A percentile compares a stretch with the other conserved stretches of the same genome.
Evolutionary conservation across 1,284 basidiomycete species (phyloP).

Genomic region (Cutaneotrichosporon dermatis): DNA sequence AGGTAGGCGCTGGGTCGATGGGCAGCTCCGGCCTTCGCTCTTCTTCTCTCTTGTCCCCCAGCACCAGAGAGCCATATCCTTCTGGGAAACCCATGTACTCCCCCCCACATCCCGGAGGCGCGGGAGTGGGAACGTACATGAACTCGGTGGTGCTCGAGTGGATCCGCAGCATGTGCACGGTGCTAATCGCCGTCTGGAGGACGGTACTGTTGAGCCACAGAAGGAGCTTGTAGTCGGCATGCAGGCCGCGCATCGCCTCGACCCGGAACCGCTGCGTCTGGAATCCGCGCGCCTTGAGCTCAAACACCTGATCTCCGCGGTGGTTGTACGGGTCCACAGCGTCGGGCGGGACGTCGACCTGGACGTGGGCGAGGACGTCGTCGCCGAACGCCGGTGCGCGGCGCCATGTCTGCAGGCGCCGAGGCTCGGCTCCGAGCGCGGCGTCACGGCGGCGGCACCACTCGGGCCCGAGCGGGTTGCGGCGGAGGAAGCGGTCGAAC

Average conservation of each 20-base stretch:
- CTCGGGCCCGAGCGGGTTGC: neutral
- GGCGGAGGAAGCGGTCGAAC: neutral
- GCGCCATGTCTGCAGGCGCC: neutral
- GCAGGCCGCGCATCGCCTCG: conserved; percentile 24
- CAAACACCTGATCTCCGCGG: conserved; percentile 25
- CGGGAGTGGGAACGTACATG: conserved; percentile 11
- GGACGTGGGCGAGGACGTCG: neutral
- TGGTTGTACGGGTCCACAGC: neutral
- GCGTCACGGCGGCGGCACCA: neutral
- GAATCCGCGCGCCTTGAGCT: conserved; percentile 37
- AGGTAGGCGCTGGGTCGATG: no score
- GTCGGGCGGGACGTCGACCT: neutral
- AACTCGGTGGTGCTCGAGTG: conserved; percentile 35
- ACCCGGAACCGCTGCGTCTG: conserved; percentile 26
- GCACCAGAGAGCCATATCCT: conserved; percentile 40
- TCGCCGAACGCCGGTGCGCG: neutral
- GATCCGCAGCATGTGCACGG: conserved; percentile 40
- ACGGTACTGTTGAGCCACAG: conserved; percentile 38
- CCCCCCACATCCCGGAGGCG: neutral
- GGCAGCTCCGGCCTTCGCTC: no score
- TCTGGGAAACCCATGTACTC: conserved; percentile 29
- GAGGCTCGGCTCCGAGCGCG: neutral
- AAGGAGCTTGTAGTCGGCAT: conserved; percentile 23
- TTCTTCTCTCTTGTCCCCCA: conserved; percentile 23
- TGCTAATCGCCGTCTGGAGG: conserved; percentile 37